Base-by-base conservation (phyloP, 139 green algal genomes). In the Dunaliella primolecta region DNA sequence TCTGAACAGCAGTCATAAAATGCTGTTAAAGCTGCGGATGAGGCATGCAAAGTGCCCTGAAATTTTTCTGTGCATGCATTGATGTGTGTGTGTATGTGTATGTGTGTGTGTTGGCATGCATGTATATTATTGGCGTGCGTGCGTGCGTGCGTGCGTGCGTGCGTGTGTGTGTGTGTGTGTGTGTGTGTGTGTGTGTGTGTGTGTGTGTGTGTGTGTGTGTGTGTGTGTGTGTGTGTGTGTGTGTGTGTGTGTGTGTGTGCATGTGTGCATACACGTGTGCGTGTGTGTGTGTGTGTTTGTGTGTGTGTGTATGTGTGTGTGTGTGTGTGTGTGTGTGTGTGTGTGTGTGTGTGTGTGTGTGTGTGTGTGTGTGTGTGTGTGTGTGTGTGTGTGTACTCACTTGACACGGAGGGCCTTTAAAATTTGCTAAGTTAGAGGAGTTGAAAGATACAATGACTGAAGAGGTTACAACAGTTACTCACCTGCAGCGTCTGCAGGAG, bases 401-500 rank as follows among this genome's bases (percentile, higher is more conserved):
- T 64, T 64, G 46, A 15, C 15, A 7, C 7, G 46, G 46, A 64
- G 15, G 46, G 46, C 7, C 46, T 64, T 64, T 64, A 15, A 25
- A 64, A 64, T 15, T 64, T 15, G 7, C 46, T 7, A 64, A n/a
- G n/a, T n/a, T n/a, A n/a, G n/a, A n/a, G n/a, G n/a, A n/a, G n/a
- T n/a, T n/a, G n/a, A 15, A 64, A 64, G 46, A 25, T 64, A 25
- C 7, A 64, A 64, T 64, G 15, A 7, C 15, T 7, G 46, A 64
- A 15, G 46, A 64, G 46, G 46, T 64, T n/a, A n/a, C n/a, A n/a
- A n/a, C n/a, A n/a, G n/a, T n/a, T n/a, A 0, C 84, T 34, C 21
- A 82, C 38, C 35, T 91, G 85, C 21, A 91, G 81, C 2, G 88
- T 75, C 0, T 37, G 55, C 0, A 91, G 84, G 3, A 91, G 85